These are phyloP conservation scores for Macrotyloma uniflorum DNA, from an alignment of 306 rosid genomes.

Conservation along the genomic window DNA sequence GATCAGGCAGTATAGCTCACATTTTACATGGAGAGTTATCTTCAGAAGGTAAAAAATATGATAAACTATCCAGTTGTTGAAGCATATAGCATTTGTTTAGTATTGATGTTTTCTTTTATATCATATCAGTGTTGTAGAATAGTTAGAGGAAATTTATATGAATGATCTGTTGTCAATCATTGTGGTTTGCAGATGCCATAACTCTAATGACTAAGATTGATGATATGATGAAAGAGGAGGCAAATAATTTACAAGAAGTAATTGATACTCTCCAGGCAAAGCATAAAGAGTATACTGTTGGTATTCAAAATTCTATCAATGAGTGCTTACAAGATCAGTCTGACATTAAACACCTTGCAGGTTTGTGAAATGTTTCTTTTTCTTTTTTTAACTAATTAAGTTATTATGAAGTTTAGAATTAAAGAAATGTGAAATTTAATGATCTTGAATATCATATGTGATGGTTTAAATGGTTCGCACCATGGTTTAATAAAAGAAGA, in stretches of 20 bases:
- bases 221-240: slow-evolving; percentile 81
- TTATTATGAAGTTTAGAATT: slow-evolving; percentile 22
- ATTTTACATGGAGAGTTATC: slow-evolving; percentile 54
- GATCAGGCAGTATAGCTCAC: slow-evolving; percentile 53
- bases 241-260: slow-evolving; percentile 54
- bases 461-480: background rate
- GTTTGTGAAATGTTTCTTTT: slow-evolving; percentile 44
- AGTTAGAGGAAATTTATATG: slow-evolving; percentile 34
- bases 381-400: slow-evolving; percentile 14
- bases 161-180: slow-evolving; percentile 37
- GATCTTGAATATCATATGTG: slow-evolving; percentile 18
- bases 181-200: slow-evolving; percentile 67
- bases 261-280: slow-evolving; percentile 65
- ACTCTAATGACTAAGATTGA: slow-evolving; percentile 74
- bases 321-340: slow-evolving; percentile 58
- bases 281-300: slow-evolving; percentile 65
- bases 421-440: background rate
- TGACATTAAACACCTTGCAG: slow-evolving; percentile 70
- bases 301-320: slow-evolving; percentile 52
- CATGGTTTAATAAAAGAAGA: slow-evolving; percentile 16
- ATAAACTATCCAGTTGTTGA: slow-evolving; percentile 36
- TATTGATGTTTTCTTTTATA: slow-evolving; percentile 30
- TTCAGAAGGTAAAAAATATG: slow-evolving; percentile 69
- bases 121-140: slow-evolving; percentile 24
- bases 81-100: slow-evolving; percentile 10